A percentile compares a stretch with the other conserved stretches of the same genome.
Evolutionary conservation across 139 green algal genomes (phyloP).

Genomic region (Chlamydomonas incerta): DNA sequence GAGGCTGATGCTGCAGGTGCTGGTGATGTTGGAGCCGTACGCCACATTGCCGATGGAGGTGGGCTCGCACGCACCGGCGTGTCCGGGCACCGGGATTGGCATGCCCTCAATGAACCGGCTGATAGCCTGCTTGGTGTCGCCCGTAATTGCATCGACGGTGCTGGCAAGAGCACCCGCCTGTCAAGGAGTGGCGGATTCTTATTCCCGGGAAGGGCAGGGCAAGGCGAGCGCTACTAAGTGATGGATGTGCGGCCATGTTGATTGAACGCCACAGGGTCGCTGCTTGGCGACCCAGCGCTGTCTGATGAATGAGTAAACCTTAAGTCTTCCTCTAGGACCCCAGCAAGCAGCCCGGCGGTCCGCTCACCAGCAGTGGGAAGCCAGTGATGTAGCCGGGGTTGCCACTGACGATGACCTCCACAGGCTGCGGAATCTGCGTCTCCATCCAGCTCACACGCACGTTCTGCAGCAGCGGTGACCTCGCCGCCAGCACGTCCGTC

Average conservation of each 20-base stretch:
- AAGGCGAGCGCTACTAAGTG: no score
- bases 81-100: slow-evolving; percentile 31
- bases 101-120: slow-evolving; percentile 38
- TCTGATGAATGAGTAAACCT: no score
- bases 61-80: slow-evolving; percentile 44
- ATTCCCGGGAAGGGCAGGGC: not conserved
- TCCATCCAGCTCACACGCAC: slow-evolving; percentile 41
- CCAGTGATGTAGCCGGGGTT: slow-evolving; percentile 63
- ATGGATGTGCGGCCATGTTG: no score
- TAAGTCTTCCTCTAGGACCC: no score
- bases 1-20: slow-evolving; percentile 46
- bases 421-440: not conserved
- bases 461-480: slow-evolving; percentile 7
- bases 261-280: no score
- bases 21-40: slow-evolving; percentile 64
- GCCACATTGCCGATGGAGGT: not conserved
- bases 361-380: slow-evolving; percentile 56
- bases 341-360: no score
- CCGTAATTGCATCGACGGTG: not conserved
- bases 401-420: slow-evolving; percentile 50
- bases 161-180: slow-evolving; percentile 17
- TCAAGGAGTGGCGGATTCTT: no score
- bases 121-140: slow-evolving; percentile 33
- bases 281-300: no score
- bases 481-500: slow-evolving; percentile 24